A percentile compares a stretch with the other conserved stretches of the same genome.
phyloP scores from a whole-genome alignment of 1,284 basidiomycete species.

The Neolentinus lepideus region DNA sequence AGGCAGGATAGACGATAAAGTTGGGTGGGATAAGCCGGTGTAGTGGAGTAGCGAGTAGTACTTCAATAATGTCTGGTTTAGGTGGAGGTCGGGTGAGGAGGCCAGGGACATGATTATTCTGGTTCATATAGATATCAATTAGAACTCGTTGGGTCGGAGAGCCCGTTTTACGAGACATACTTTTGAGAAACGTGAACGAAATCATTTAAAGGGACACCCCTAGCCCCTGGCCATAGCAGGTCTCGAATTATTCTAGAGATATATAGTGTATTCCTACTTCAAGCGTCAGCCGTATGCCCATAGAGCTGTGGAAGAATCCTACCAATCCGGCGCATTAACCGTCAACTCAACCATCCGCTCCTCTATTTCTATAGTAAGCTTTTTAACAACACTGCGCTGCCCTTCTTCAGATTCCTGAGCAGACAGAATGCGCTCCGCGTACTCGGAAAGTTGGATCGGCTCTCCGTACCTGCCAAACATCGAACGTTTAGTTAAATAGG shows the following conservation, averaged over 20 bases:
- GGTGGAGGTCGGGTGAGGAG: slow-evolving; percentile 20
- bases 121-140: background rate
- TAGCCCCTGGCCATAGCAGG: slow-evolving; percentile 47
- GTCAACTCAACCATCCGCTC: slow-evolving; percentile 47
- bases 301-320: slow-evolving; percentile 12
- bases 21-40: slow-evolving; percentile 43
- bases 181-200: slow-evolving; percentile 48
- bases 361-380: slow-evolving; percentile 51
- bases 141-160: background rate
- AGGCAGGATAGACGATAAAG: slow-evolving; percentile 25
- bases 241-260: slow-evolving; percentile 52
- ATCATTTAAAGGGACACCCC: slow-evolving; percentile 38
- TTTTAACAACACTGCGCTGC: slow-evolving; percentile 48
- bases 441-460: slow-evolving; percentile 44
- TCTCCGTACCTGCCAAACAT: slow-evolving; percentile 28
- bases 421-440: slow-evolving; percentile 34
- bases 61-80: slow-evolving; percentile 32
- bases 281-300: background rate
- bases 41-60: slow-evolving; percentile 55
- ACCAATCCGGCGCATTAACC: slow-evolving; percentile 71
- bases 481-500: background rate
- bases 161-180: slow-evolving; percentile 7
- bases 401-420: slow-evolving; percentile 28
- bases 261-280: slow-evolving; percentile 51
- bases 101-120: slow-evolving; percentile 1